Evolutionary conservation across 2,329 filamentous ascomycete genomes (phyloP), one percentile per base, ranked within the genome.

Genomic region (Beauveria sp.): DNA sequence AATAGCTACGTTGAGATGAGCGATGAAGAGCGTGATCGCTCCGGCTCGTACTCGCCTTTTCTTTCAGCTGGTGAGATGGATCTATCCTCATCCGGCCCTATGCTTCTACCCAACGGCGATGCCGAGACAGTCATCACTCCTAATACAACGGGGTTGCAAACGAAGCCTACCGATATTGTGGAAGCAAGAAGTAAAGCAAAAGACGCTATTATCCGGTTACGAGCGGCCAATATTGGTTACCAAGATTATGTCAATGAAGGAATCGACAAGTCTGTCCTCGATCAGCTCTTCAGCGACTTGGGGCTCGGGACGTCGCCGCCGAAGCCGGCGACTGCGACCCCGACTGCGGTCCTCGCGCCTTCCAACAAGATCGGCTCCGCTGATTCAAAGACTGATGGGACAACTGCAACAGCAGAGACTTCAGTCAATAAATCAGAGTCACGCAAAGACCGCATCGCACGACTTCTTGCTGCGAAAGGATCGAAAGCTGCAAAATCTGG

Each of bases 391-490:
- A 52, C 42, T 2, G 46, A 20, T 34, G 16, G 46, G 28, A 28
- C 50, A 10, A 59, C 20, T 9, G 2, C 18, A 16, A 45, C 38
- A 18, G 38, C 46, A n/a, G 66, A n/a, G 6, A 6, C 50, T 10
- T 5, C 50, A 14, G 5, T 30, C 8, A 69, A 73, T 45, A 75
- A 72, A 64, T 78, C 82, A 8, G 79, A 89, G 65, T 86, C 89
- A 68, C 82, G 90, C 24, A 90, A 90, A 66, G 89, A 91, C 65
- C 85, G 90, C 47, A 90, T 93, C 63, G 89, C 89, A 4, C 85
- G 87, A 54, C 80, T 92, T 60, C 79, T 92, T 60, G 89, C 89
- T n/a, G 86, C 84, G 1, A 92, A 90, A 71, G 82, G 81, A 57
- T 83, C 84, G 40, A 89, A 87, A 40, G 49, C 67, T 28, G 64